Evolutionary conservation across 2,329 filamentous ascomycete genomes (phyloP), one percentile per base, ranked within the genome.

Genomic region (Neonectria coccinea): DNA sequence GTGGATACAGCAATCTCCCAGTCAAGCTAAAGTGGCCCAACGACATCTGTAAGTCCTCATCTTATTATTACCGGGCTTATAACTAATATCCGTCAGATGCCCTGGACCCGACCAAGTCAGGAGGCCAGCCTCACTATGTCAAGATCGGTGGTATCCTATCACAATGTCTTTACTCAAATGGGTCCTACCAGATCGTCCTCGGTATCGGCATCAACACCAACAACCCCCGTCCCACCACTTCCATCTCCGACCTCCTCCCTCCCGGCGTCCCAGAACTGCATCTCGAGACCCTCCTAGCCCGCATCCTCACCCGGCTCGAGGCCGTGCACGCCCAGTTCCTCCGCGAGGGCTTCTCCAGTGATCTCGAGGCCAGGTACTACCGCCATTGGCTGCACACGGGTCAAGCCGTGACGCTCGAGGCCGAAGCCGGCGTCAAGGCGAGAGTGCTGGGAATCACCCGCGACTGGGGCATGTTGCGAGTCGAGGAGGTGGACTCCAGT

Each of bases 11-110:
- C 6, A 83, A 88, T 0, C 78, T 98, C 5, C 92, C 92, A 1
- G 85, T 99, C 44, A 94, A 92, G 76, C 81, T 99, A 33, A 99
- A 99, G 79, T 99, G 96, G 96, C 96, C 96, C 11, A 99, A 99
- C 74, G 96, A 99, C 75, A 92, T 99, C 59, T 95, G 89, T 90
- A 79, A 78, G 85, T 59, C 5, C 3, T 5, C 8, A 5, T 0
- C 2, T 20, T 6, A 1, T 1, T 2, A 0, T 3, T 22, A 1
- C 5, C 6, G 22, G 2, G 9, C 11, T 1, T 14, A 5, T 3
- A 2, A 5, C 48, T 52, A 8, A 66, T 44, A 58, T 2, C 4
- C 16, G 0, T 14, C 61, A 88, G 88, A 93, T 74, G 91, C 90
- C 1, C 83, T 88, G 22, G 90, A 93, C 73, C 92, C 86, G 6